phyloP scores from a whole-genome alignment of 2,329 filamentous ascomycete genomes.

The Knoxdaviesia capensis region DNA sequence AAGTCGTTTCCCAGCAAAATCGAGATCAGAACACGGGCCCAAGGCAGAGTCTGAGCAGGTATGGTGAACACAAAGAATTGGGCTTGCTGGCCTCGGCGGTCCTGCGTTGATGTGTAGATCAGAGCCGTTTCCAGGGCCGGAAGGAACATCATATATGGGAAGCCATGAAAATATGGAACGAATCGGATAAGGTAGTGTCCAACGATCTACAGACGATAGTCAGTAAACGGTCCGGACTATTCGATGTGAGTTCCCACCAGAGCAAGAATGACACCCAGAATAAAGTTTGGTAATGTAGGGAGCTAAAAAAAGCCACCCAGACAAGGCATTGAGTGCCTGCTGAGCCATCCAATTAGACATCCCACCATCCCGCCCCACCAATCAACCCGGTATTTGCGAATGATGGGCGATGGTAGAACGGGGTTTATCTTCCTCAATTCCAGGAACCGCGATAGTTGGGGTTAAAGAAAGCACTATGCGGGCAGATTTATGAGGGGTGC shows the following conservation, averaged over 20 bases:
- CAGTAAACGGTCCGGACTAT: no score
- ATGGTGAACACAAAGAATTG: conserved; percentile 71
- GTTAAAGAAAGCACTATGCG: conserved; percentile 39
- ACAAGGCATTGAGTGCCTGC: conserved; percentile 33
- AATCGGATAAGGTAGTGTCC: no score
- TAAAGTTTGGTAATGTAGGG: conserved; percentile 31
- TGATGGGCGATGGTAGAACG: conserved; percentile 39
- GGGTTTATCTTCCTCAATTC: conserved; percentile 65
- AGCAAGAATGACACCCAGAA: no score
- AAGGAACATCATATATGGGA: conserved; percentile 21
- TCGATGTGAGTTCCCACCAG: no score
- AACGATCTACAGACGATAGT: no score
- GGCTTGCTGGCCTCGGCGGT: conserved; percentile 57
- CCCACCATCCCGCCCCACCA: conserved; percentile 58
- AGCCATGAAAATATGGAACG: conserved; percentile 6
- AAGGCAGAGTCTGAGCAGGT: conserved; percentile 63
- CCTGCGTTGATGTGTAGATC: conserved; percentile 68
- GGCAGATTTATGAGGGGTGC: conserved; percentile 50
- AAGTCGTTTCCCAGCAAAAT: neutral
- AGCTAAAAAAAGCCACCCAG: conserved; percentile 36
- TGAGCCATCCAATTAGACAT: conserved; percentile 52
- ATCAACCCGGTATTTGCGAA: conserved; percentile 46
- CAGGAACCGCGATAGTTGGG: conserved; percentile 70
- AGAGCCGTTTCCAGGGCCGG: conserved; percentile 59
- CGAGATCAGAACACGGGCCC: conserved; percentile 52